Conservation (phyloP, 2,329 filamentous ascomycete species). For the Hypoxylon rubiginosum region DNA sequence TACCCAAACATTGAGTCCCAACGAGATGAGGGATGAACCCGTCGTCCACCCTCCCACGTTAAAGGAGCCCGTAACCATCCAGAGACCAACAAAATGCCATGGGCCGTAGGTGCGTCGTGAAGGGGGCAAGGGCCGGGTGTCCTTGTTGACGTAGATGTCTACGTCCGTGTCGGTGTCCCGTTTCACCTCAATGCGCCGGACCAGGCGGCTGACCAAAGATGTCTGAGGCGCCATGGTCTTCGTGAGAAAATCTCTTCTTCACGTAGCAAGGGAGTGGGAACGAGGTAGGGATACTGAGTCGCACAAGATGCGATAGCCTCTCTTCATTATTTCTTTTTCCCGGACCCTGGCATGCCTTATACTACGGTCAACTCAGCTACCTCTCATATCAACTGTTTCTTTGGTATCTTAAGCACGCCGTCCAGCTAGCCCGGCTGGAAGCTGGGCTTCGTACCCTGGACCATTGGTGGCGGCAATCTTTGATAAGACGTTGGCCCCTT, state of each 20-base stretch:
- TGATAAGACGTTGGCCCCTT: background rate
- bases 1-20: slow-evolving; percentile 4
- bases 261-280: background rate
- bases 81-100: slow-evolving; percentile 3
- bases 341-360: slow-evolving; percentile 1
- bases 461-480: slow-evolving; percentile 1
- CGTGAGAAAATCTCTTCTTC: background rate
- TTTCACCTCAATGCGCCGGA: slow-evolving; percentile 44
- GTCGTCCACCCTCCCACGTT: slow-evolving; percentile 4
- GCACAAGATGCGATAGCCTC: background rate
- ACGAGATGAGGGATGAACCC: background rate
- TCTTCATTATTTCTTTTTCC: background rate
- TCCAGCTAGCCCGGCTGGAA: background rate
- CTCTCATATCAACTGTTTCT: background rate
- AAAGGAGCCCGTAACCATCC: slow-evolving; percentile 1
- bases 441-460: background rate
- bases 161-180: slow-evolving; percentile 44
- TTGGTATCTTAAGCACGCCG: background rate
- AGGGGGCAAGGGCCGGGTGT: slow-evolving; percentile 46
- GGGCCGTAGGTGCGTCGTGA: slow-evolving; percentile 1
- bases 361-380: background rate
- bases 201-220: slow-evolving; percentile 12
- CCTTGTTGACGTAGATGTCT: slow-evolving; percentile 48
- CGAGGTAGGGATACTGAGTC: background rate
- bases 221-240: slow-evolving; percentile 13